Base-by-base conservation (phyloP, 176 grass and related monocot species). In the Coix lacrymajobi region DNA sequence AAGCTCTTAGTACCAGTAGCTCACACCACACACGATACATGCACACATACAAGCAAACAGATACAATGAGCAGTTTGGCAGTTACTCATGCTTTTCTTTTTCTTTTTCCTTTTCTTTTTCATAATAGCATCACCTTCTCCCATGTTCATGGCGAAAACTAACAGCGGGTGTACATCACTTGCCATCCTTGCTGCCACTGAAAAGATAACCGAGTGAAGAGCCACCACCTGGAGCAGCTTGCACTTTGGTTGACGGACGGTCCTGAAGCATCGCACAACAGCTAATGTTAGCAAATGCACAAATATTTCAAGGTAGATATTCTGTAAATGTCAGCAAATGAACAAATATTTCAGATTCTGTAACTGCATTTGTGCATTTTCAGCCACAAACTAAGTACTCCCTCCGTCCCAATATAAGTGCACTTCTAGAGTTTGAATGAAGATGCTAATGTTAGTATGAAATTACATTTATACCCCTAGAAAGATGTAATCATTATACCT, bases 211-310 rank as follows among this genome's bases (percentile, higher is more conserved):
- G 3, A 92, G 91, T 30, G 87, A 84, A 30, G 91, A 92, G 5
- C 65, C 87, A 73, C 91, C 87, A 1, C 91, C 87, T 34, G 91
- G 91, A 81, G 91, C 80, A 62, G 80, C 69, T 81, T 92, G 91
- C 44, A 92, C 91, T n/a, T 92, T 92, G 10, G 87, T 92, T 32
- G 91, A 92, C 26, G 91, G 84, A 68, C 91, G 80, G 33, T 92
- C 87, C 91, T 92, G 83, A 43, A 52, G 41, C 8, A 40, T 8
- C 5, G 7, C 6, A 26, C 7, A 12, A 16, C 19, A 64, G 43
- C 25, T 66, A 32, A 66, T 24, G 37, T 87, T 37, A 81, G 45
- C 69, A 17, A 41, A 26, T 38, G 30, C 11, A 43, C 28, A 34
- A 36, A 28, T 43, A 57, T 44, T 69, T 66, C 30, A 25, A 16